Percentiles rank a stretch among this genome's conserved stretches.
Conservation (phyloP, 192 early-diverging fungal species). For the Spizellomyces punctatus region DNA sequence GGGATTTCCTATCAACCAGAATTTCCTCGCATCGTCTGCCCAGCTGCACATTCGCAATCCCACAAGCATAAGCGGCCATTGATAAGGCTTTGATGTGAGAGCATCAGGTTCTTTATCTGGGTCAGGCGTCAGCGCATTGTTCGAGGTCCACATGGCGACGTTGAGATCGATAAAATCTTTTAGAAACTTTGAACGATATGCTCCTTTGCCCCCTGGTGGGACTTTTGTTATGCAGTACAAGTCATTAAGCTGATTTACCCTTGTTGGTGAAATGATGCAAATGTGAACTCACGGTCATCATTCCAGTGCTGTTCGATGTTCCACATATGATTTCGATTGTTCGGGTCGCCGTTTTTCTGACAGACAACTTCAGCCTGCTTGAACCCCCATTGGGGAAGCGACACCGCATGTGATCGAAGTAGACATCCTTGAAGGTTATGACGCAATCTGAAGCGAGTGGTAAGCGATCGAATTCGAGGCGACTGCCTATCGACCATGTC, state of each 20-base stretch:
- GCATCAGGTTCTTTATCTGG: conserved; percentile 82
- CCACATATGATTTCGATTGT: conserved; percentile 73
- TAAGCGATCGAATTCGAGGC: conserved; percentile 67
- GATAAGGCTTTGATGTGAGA: conserved; percentile 75
- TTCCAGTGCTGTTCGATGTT: conserved; percentile 91
- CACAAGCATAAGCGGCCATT: conserved; percentile 87
- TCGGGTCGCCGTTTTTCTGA: conserved; percentile 66
- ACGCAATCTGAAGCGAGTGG: conserved; percentile 80
- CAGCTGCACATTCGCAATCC: conserved; percentile 95
- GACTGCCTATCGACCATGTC: conserved; percentile 46
- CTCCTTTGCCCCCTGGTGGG: conserved; percentile 62
- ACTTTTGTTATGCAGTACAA: conserved; percentile 45
- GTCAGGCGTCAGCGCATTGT: conserved; percentile 93
- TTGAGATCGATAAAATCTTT: conserved; percentile 89
- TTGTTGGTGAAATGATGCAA: conserved; percentile 9
- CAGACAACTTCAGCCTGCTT: conserved; percentile 91
- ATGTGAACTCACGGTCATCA: conserved; percentile 56
- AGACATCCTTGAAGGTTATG: conserved; percentile 74
- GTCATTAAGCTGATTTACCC: not conserved
- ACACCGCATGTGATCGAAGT: conserved; percentile 71
- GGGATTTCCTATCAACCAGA: conserved; percentile 92
- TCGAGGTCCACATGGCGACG: conserved; percentile 93
- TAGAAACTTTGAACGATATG: conserved; percentile 77
- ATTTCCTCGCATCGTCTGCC: conserved; percentile 84
- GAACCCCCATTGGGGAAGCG: conserved; percentile 96